Base-by-base conservation (phyloP, 2,329 filamentous ascomycete species). In the Arthrobotrys musiformis region DNA sequence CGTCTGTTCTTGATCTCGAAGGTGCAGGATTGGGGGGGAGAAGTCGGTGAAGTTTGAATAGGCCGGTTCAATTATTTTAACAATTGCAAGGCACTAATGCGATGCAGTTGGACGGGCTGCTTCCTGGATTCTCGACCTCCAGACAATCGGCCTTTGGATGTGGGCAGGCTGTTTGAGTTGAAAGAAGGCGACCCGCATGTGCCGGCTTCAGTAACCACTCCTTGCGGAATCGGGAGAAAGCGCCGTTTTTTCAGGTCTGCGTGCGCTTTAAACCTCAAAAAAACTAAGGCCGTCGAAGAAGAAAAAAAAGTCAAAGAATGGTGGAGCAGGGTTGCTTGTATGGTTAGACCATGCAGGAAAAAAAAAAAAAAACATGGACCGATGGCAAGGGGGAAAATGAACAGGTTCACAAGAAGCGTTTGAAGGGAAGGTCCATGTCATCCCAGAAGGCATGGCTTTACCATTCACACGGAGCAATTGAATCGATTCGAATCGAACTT, bases 181-280 rank as follows among this genome's bases (percentile, higher is more conserved):
- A 50, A 76, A 76, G 64, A 69, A 76, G 64, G 72, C 72, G 72
- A 76, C 72, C 72, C 72, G 72, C 72, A 76, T 63, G 56, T 66
- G 72, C 72, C 72, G 72, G 72, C 72, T 76, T 76, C 72, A 76
- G 72, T 54, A 70, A 76, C 72, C 64, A 70, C 63, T 70, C 72
- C 72, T 76, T 76, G 64, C 72, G 72, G 72, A 76, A 70, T 76
- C 72, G 72, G 72, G 72, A 76, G 72, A 76, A 76, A 76, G 72
- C 72, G 72, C 72, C 72, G 64, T 70, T 76, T 76, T 76, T 76
- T 76, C 70, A 69, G 63, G 70, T 76, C 63, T 76, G 70, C 56
- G 70, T 68, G 70, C 56, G 70, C 70, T 75, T 58, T 68, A 68
- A 75, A 75, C 70, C 70, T 63, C 63, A 37, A 42, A 37, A 62